A percentile compares a stretch with the other conserved stretches of the same genome.
phyloP scores from a whole-genome alignment of 352 stramenopile genomes.

The Pythium utonaiense region DNA sequence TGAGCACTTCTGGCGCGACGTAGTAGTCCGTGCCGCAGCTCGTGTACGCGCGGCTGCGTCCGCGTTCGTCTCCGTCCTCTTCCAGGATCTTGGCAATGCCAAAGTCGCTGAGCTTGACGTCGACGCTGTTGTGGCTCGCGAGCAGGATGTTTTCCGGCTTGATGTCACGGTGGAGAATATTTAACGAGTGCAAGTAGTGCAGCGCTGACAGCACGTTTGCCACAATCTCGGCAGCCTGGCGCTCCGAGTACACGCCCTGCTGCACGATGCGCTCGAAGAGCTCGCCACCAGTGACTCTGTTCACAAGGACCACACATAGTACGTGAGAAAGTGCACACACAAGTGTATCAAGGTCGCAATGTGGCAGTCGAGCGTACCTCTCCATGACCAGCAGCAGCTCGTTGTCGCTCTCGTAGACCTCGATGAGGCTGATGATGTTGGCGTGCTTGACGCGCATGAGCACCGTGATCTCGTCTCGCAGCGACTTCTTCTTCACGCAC shows the following conservation, averaged over 20 bases:
- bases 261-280: conserved; percentile 84
- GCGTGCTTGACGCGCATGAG: conserved; percentile 81
- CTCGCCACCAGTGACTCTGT: conserved; percentile 76
- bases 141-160: conserved; percentile 96
- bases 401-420: conserved; percentile 85
- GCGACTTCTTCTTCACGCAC: conserved; percentile 83
- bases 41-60: conserved; percentile 77
- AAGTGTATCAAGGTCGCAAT: no score
- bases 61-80: conserved; percentile 69
- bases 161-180: conserved; percentile 96
- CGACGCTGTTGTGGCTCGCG: conserved; percentile 61
- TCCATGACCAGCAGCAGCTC: conserved; percentile 88
- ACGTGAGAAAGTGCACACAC: no score
- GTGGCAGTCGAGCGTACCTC: conserved; percentile 22
- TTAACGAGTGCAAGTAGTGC: conserved; percentile 72
- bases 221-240: conserved; percentile 68
- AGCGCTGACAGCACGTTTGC: conserved; percentile 70
- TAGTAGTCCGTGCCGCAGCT: conserved; percentile 88
- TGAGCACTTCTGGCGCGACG: conserved; percentile 83
- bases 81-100: conserved; percentile 83
- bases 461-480: conserved; percentile 86
- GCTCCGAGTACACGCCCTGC: conserved; percentile 79
- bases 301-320: no score
- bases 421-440: conserved; percentile 86
- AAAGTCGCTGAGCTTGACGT: conserved; percentile 83